These are phyloP conservation scores for Asterochloris erici DNA, from an alignment of 139 green algal genomes.

Conservation along the genomic window DNA sequence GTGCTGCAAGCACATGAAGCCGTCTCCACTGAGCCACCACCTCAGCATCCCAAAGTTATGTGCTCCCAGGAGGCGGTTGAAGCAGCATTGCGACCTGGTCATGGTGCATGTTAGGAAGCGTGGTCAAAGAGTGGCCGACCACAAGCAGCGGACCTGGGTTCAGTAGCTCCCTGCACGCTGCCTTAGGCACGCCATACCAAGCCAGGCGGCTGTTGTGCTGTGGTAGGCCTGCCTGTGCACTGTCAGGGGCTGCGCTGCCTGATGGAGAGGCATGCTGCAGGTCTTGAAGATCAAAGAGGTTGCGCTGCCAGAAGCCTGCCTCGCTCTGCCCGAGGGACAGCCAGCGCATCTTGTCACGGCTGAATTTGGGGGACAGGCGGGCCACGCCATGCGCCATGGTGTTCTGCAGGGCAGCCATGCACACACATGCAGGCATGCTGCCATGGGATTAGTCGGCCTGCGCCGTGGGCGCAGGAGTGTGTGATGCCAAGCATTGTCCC, in stretches of 20 bases:
- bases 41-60: no score
- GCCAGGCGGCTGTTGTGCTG: conserved; percentile 22
- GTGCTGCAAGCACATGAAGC: no score
- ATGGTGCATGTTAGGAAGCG: no score
- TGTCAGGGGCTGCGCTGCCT: no score
- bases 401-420: conserved; percentile 50
- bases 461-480: no score
- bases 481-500: no score
- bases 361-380: conserved; percentile 74
- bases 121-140: no score
- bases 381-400: conserved; percentile 84
- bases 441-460: no score
- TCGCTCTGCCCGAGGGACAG: conserved; percentile 64
- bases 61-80: no score
- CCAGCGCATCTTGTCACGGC: conserved; percentile 73
- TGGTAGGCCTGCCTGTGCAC: no score
- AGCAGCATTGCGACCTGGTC: neutral
- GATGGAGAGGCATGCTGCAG: neutral
- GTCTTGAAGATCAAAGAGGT: conserved; percentile 47
- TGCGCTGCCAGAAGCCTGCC: conserved; percentile 61
- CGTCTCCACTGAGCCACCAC: no score
- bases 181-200: conserved; percentile 47
- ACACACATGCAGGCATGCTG: no score
- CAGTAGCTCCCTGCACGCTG: conserved; percentile 46
- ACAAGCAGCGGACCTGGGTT: conserved; percentile 52